phyloP scores from a whole-genome alignment of 805 yeast species.

The Kockiozyma suomiensis region DNA sequence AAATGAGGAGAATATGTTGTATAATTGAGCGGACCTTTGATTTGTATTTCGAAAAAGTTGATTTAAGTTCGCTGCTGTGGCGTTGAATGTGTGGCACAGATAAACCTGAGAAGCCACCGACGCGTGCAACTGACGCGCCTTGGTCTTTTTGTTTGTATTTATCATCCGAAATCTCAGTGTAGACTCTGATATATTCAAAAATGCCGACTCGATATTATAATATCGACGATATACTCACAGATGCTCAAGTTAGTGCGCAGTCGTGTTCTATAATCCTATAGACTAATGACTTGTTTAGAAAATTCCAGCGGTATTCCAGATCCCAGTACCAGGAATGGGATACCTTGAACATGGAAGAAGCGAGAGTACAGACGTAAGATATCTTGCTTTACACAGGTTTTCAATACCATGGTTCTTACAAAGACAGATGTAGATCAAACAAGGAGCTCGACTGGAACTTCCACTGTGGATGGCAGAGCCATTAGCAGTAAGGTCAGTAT shows the following conservation, averaged over 20 bases:
- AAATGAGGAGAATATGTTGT: background rate
- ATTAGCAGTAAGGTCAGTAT: conserved; percentile 57
- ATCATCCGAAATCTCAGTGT: too few species aligned
- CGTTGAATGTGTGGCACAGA: background rate
- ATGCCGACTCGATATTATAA: conserved; percentile 28
- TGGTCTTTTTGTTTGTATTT: too few species aligned
- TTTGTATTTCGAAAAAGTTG: too few species aligned
- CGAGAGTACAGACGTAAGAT: conserved; percentile 23
- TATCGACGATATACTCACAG: conserved; percentile 41
- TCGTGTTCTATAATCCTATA: conserved; percentile 38
- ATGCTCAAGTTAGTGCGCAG: conserved; percentile 40
- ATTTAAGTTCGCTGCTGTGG: background rate
- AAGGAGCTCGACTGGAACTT: conserved; percentile 68
- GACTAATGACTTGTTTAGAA: conserved; percentile 50
- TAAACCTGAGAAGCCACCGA: too few species aligned
- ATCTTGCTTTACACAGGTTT: background rate
- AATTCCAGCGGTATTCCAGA: conserved; percentile 77
- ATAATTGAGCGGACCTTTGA: too few species aligned
- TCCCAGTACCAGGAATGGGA: conserved; percentile 84
- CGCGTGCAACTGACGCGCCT: conserved; percentile 11
- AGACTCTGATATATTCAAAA: background rate
- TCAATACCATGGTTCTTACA: background rate
- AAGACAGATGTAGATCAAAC: conserved; percentile 48
- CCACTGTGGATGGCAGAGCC: conserved; percentile 90
- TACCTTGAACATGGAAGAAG: conserved; percentile 55